These are phyloP conservation scores for Hevea brasiliensis DNA, from an alignment of 345 rosid species.

Conservation along the genomic window DNA sequence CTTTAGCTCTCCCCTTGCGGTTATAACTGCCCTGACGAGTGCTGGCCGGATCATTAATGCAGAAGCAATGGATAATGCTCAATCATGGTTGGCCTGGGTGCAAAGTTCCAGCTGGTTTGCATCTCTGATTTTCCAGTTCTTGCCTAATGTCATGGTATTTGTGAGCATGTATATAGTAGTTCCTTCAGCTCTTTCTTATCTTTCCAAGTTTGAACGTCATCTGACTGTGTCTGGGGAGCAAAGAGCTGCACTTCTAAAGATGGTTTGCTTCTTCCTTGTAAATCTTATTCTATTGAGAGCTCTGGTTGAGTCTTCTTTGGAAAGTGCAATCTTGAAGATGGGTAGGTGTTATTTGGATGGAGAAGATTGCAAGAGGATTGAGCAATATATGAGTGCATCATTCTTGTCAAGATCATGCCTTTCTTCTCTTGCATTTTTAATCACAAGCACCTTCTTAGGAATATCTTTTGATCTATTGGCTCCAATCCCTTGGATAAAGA, in stretches of 20 bases:
- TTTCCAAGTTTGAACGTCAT: slow-evolving; percentile 91
- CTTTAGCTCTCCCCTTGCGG: slow-evolving; percentile 92
- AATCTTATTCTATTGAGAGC: slow-evolving; percentile 86
- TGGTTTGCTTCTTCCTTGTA: slow-evolving; percentile 98
- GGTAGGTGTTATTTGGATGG: slow-evolving; percentile 95
- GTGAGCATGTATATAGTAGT: slow-evolving; percentile 92
- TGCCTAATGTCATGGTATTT: slow-evolving; percentile 88
- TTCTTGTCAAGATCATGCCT: slow-evolving; percentile 89
- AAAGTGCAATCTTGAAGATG: slow-evolving; percentile 79
- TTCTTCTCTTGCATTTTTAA: slow-evolving; percentile 90
- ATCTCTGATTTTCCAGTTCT: slow-evolving; percentile 80
- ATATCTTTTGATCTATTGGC: slow-evolving; percentile 89
- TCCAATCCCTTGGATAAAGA: slow-evolving; percentile 98
- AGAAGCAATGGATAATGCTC: slow-evolving; percentile 91
- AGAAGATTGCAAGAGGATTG: slow-evolving; percentile 95
- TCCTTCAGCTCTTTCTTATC: slow-evolving; percentile 86
- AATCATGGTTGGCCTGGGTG: slow-evolving; percentile 88
- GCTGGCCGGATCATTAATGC: slow-evolving; percentile 88
- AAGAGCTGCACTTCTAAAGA: slow-evolving; percentile 89
- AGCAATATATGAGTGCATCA: slow-evolving; percentile 93
- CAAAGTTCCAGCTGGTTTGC: slow-evolving; percentile 95
- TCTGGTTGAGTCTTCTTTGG: slow-evolving; percentile 86
- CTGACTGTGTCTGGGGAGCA: slow-evolving; percentile 89
- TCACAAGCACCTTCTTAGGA: slow-evolving; percentile 89
- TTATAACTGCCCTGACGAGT: slow-evolving; percentile 74